Evolutionary conservation across 495 filamentous ascomycete genomes (phyloP), one percentile per base, ranked within the genome.

Genomic region (Aspergillus incahuasiensis): DNA sequence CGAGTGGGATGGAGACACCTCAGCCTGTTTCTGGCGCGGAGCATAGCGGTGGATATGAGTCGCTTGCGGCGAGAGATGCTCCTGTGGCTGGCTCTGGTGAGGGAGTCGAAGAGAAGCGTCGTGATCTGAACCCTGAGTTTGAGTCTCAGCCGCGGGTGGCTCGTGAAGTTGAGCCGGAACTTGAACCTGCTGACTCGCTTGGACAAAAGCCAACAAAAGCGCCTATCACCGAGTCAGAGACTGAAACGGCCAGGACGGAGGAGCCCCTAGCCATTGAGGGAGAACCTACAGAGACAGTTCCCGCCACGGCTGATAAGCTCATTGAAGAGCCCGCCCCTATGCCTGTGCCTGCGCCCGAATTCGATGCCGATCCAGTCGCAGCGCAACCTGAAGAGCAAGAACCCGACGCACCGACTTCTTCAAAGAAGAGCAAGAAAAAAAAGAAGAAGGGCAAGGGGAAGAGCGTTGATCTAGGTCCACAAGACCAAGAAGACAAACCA

Each of bases 361-460:
- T 30, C 9, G 12, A 35, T 11, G 32, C 9, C 32, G 32, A 28
- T 3, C 25, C 8, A 18, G 20, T 41, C 3, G 25, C 28, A 46
- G 11, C 6, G 7, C 20, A 32, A 19, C 35, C 56, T 18, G 44
- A 19, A n/a, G 34, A 46, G 2, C 12, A 51, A 24, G 22, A 32
- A 16, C n/a, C 13, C 13, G 49, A 24, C 9, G 22, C 57, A 6
- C 47, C 61, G 1, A 40, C 59, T 1, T 62, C 60, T 34, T 68
- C 72, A 0, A 69, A 68, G 55, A 73, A 74, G 60, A 73, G 68
- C 43, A 71, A 68, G 56, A 71, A 73, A 35, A 72, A 71, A 48
- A 69, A 70, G 24, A 73, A 68, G 57, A 61, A 61, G 21, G 71
- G 72, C 56, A 70, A 71, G 59, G 60, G 56, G 13, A 63, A 69